Base-by-base conservation (phyloP, 352 stramenopile genomes). In the Pythium grandisporangium region DNA sequence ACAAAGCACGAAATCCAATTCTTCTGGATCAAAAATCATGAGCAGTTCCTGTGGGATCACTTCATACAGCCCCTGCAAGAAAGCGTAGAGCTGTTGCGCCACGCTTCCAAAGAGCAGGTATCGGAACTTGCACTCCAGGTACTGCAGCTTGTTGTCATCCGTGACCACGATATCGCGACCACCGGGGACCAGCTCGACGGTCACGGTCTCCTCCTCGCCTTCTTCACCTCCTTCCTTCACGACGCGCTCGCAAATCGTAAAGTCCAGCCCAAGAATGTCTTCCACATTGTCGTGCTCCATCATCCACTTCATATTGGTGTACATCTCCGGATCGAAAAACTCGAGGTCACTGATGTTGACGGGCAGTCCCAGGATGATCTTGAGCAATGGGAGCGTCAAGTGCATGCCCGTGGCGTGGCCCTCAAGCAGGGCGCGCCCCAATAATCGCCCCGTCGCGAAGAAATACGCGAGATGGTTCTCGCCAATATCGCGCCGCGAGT, bases 1-100 rank as follows among this genome's bases (percentile, higher is more conserved):
- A 49, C 93, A 98, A 45, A 99, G 76, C 22, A 99, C 46, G 42
- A 98, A 74, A 55, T 99, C 95, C 5, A 99, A 70, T 65, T 99
- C 95, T 68, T 98, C 93, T 22, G 93, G 94, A 58, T 99, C 95
- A 60, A 98, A 98, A 6, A 96, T 71, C 39, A 95, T 84, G 21
- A 98, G 55, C 35, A 98, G 71, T 21, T 95, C 70, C 34, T 93
- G 82, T 2, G 95, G 95, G 51, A 98, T 85, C 13, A 98, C 85
- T 48, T 98, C 90, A 58, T 98, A 98, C 34, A 99, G 85, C 19
- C 95, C 96, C 36, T 76, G 87, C 21, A 98, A 48, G 37, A 84
- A 70, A 3, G 63, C 70, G 29, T 79, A 65, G 25, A 84, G 48
- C 45, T 86, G 64, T 34, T 66, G 55, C 3, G 56, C 57, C 2